Percentiles rank a stretch among this genome's conserved stretches.
Conservation (phyloP, 2,329 filamentous ascomycete genomes). For the Ceratocystis papillata region DNA sequence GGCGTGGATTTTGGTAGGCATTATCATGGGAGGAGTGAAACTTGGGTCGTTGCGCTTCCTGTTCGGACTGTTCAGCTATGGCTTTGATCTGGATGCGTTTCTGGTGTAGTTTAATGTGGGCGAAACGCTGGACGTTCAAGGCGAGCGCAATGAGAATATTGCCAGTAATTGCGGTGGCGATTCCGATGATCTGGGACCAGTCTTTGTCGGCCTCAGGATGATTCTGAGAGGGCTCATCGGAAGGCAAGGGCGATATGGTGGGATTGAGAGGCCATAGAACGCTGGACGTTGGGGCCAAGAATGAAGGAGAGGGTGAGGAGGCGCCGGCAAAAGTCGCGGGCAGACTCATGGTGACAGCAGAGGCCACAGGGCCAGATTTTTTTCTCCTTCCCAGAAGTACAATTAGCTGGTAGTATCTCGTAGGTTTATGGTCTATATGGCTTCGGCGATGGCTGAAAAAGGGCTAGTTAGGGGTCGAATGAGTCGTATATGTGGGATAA, state of each 20-base stretch:
- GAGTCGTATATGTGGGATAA: background rate
- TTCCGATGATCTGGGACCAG: slow-evolving; percentile 93
- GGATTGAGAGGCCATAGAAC: slow-evolving; percentile 20
- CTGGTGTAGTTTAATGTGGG: slow-evolving; percentile 72
- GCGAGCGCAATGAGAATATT: slow-evolving; percentile 92
- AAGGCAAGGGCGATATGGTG: slow-evolving; percentile 2
- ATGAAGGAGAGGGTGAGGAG: background rate
- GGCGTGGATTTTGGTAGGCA: background rate
- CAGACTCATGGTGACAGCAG: slow-evolving; percentile 7
- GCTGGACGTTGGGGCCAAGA: background rate
- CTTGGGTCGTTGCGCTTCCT: slow-evolving; percentile 36
- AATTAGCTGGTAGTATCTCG: too few relatives aligned
- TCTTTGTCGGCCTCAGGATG: slow-evolving; percentile 38
- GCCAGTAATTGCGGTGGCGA: slow-evolving; percentile 80
- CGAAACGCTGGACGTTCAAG: slow-evolving; percentile 91
- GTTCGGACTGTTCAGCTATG: slow-evolving; percentile 44
- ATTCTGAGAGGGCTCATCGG: slow-evolving; percentile 6
- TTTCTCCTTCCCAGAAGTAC: too few relatives aligned
- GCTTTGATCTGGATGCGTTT: slow-evolving; percentile 51
- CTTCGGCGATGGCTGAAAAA: too few relatives aligned
- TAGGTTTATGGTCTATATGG: too few relatives aligned
- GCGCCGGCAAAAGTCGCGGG: slow-evolving; percentile 10
- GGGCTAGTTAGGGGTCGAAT: too few relatives aligned
- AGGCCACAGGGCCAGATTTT: background rate
- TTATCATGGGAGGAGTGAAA: slow-evolving; percentile 15